A percentile compares a stretch with the other conserved stretches of the same genome.
Conservation (phyloP, 2,329 filamentous ascomycete species). For the Penicillium fuscoglaucum region DNA sequence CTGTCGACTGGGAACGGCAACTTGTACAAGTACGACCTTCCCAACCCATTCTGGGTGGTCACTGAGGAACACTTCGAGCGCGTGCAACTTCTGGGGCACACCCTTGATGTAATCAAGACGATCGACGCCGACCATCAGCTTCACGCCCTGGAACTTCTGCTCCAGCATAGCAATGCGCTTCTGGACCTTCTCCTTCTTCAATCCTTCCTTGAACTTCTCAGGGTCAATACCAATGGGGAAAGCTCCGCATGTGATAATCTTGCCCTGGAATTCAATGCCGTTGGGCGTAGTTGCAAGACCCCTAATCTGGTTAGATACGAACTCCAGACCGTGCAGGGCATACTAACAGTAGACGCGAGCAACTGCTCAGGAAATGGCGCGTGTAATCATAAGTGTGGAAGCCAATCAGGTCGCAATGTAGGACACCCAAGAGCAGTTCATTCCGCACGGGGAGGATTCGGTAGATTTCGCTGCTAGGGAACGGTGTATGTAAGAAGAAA, state of each 20-base stretch:
- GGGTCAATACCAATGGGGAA: conserved; percentile 98
- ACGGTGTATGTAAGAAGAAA: conserved; percentile 97
- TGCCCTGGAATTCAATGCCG: conserved; percentile 85
- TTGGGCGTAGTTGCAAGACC: conserved; percentile 75
- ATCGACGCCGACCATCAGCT: conserved; percentile 95
- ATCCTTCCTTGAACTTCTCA: conserved; percentile 88
- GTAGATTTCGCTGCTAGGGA: conserved; percentile 96
- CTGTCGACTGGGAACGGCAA: conserved; percentile 89
- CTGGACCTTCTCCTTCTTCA: conserved; percentile 81
- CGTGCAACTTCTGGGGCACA: conserved; percentile 94
- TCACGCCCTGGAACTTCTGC: conserved; percentile 92
- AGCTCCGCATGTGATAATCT: conserved; percentile 85
- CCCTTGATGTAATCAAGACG: conserved; percentile 98
- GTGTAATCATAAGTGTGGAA: conserved; percentile 99
- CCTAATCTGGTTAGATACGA: conserved; percentile 28
- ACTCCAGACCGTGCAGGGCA: neutral
- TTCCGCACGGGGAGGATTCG: conserved; percentile 91
- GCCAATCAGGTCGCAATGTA: conserved; percentile 92
- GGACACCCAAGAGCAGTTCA: conserved; percentile 78
- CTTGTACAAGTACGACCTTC: conserved; percentile 93
- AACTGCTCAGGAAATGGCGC: conserved; percentile 94
- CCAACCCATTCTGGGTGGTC: conserved; percentile 98
- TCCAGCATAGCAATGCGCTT: conserved; percentile 81
- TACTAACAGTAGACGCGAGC: conserved; percentile 81
- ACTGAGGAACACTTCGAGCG: conserved; percentile 92